Evolutionary conservation across 306 rosid genomes (phyloP), one percentile per base, ranked within the genome.

Genomic region (Chamaecrista fasciculata): DNA sequence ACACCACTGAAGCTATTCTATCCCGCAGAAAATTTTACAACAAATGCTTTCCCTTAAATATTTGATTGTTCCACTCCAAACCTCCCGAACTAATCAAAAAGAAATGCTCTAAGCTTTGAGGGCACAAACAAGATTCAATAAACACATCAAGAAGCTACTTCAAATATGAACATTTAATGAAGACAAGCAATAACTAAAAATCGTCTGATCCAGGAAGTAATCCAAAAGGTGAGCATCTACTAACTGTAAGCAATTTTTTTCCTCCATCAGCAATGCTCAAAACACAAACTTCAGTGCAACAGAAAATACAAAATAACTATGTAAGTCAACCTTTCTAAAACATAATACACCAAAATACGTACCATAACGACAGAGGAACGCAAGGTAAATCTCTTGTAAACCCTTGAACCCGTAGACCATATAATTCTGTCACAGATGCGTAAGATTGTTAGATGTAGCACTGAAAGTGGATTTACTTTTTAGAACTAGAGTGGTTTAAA

Each of bases 391-490:
- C 98, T 75, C 86, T 86, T 93, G 70, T 83, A 88, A 34, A 93
- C 98, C 67, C 97, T 71, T 11, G 98, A 85, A 78, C 95, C 97
- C 1, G 89, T 83, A 36, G 97, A 81, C 98, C 98, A 93, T 70
- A 85, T 85, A 63, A 93, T 90, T 87, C 98, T 93, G 85, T 55
- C 47, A 62, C 62, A 58, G 39, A 78, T 5, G 48, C 66, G 34
- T 23, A 61, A 4, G 5, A 33, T 10, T 1, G 11, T 75, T 70
- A 53, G 52, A 74, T 53, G 52, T 11, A 50, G 12, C 66, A 51
- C 60, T 64, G 39, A 4, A 40, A 4, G 20, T 6, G 14, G 2
- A 16, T 69, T 15, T 20, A 44, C 6, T 24, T 49, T 31, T 57
- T 29, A n/a, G 15, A 57, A 31, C 39, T 58, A 4, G 8, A 71